Percentiles rank a stretch among this genome's conserved stretches.
phyloP scores from a whole-genome alignment of 1,284 basidiomycete species.

The Malassezia caprae region DNA sequence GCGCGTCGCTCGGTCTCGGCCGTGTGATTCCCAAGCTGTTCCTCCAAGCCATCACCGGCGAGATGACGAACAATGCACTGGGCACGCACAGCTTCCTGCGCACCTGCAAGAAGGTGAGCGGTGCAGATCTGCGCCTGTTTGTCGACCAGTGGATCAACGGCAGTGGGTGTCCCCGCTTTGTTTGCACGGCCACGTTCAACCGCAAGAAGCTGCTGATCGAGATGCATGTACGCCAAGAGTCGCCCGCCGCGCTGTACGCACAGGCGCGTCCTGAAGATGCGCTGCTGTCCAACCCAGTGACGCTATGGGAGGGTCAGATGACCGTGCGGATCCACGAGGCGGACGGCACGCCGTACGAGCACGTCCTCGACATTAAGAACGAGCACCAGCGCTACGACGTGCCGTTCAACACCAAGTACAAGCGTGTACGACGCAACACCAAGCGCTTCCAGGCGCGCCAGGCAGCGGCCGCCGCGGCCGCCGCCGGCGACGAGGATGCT shows the following conservation, averaged over 20 bases:
- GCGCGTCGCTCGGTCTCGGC: constrained; percentile 83
- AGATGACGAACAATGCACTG: constrained; percentile 65
- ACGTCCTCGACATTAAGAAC: constrained; percentile 82
- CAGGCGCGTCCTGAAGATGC: constrained; percentile 37
- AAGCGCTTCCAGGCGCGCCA: constrained; percentile 89
- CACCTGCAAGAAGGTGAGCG: constrained; percentile 81
- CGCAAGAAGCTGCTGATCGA: constrained; percentile 97
- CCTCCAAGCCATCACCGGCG: constrained; percentile 82
- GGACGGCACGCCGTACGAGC: constrained; percentile 97
- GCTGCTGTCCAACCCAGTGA: constrained; percentile 50
- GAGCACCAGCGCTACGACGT: constrained; percentile 85
- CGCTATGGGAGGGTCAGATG: constrained; percentile 64
- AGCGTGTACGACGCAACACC: constrained; percentile 84
- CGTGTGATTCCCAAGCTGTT: constrained; percentile 92
- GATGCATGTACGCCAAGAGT: constrained; percentile 79
- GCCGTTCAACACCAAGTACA: constrained; percentile 99
- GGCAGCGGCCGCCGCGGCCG: constrained; percentile 81
- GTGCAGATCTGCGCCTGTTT: constrained; percentile 68
- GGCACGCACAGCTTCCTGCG: constrained; percentile 84
- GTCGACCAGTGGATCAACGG: constrained; percentile 98
- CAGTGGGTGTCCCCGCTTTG: constrained; percentile 85
- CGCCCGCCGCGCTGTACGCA: constrained; percentile 57
- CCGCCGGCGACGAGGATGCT: constrained; percentile 60
- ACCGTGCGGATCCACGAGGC: constrained; percentile 98
- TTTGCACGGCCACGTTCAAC: constrained; percentile 83